These are phyloP conservation scores for Corniculantispora saksenae DNA, from an alignment of 2,329 filamentous ascomycete genomes.

Conservation along the genomic window DNA sequence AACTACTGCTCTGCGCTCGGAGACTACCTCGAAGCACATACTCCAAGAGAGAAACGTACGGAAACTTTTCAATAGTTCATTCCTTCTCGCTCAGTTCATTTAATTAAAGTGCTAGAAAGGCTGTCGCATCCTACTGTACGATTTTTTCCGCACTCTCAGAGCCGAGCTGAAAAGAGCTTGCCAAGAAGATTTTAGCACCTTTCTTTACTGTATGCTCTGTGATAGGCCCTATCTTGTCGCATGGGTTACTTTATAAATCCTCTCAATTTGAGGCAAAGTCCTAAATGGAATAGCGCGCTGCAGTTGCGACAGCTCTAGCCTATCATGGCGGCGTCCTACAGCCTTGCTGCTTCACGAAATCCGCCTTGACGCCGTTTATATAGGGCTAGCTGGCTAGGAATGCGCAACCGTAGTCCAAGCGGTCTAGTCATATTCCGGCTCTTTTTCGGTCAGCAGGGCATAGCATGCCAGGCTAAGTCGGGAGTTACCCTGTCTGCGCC, in stretches of 20 bases:
- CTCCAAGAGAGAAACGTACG: too few species aligned
- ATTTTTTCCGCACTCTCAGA: too few species aligned
- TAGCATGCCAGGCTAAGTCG: background rate
- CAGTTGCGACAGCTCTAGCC: background rate
- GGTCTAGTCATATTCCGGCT: background rate
- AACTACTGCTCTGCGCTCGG: too few species aligned
- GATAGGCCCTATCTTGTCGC: background rate
- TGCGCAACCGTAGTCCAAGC: too few species aligned
- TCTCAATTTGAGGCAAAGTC: background rate
- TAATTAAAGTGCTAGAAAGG: too few species aligned
- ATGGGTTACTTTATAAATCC: background rate
- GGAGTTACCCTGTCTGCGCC: too few species aligned
- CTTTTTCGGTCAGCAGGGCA: background rate
- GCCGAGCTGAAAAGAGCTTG: background rate
- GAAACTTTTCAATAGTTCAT: too few species aligned
- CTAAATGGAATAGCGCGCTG: background rate
- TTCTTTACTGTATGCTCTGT: background rate
- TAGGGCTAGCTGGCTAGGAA: too few species aligned
- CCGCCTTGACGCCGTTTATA: background rate
- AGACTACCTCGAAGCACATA: too few species aligned
- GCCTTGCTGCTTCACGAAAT: background rate
- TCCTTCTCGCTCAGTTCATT: too few species aligned
- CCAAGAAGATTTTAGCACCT: background rate
- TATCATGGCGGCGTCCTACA: background rate
- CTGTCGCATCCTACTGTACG: too few species aligned